Evolutionary conservation across 495 filamentous ascomycete species (phyloP).

Genomic region (Xylaria scruposa): DNA sequence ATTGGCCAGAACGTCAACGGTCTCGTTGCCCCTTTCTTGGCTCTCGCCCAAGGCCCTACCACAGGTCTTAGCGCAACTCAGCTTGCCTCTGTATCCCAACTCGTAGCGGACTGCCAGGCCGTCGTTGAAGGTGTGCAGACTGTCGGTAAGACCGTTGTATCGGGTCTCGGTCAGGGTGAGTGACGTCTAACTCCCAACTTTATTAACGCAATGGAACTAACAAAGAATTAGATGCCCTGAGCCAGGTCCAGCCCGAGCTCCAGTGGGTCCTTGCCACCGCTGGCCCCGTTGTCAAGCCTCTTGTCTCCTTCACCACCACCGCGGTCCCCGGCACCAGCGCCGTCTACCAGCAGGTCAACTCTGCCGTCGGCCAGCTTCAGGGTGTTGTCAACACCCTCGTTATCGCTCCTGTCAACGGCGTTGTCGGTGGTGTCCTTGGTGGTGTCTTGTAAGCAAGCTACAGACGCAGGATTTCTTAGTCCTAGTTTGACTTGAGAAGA

Average conservation of each 20-base stretch:
- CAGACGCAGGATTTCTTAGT: not conserved
- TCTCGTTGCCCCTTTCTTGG: not conserved
- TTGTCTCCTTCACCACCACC: slow-evolving; percentile 7
- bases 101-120: not conserved
- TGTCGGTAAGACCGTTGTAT: slow-evolving; percentile 1
- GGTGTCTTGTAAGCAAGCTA: not conserved
- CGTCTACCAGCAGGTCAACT: not conserved
- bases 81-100: not conserved
- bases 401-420: not conserved
- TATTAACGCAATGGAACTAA: not conserved
- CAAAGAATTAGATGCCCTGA: not conserved
- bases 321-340: not conserved
- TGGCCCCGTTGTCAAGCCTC: not conserved
- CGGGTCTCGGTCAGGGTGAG: not conserved
- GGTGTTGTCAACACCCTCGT: not conserved
- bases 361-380: not conserved
- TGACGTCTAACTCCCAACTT: not conserved
- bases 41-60: not conserved
- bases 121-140: not conserved
- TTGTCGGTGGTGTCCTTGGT: not conserved
- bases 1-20: not conserved
- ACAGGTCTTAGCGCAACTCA: not conserved
- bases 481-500: not conserved
- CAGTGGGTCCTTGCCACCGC: slow-evolving; percentile 6
- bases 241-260: slow-evolving; percentile 10